phyloP scores from a whole-genome alignment of 208 protist species.

The Acanthamoeba triangularis region DNA sequence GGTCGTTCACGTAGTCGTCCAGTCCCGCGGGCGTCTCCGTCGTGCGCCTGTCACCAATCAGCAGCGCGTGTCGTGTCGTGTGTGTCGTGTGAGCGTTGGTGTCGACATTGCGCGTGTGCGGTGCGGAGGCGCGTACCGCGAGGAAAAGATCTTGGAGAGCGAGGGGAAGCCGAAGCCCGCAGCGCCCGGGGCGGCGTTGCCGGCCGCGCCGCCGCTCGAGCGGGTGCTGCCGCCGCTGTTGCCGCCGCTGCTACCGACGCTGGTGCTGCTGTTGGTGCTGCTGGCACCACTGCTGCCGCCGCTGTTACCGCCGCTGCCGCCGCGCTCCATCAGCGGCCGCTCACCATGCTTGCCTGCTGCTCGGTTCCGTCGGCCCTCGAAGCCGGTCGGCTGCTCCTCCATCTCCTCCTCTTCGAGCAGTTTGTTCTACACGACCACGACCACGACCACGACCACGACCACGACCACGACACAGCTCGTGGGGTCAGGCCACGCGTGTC shows the following conservation, averaged over 20 bases:
- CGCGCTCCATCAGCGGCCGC: not conserved
- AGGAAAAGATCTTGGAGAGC: not conserved
- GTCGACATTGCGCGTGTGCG: not conserved
- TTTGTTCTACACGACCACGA: not conserved
- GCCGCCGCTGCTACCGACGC: slow-evolving; percentile 23
- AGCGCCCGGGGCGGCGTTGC: not conserved
- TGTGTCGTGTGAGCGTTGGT: not conserved
- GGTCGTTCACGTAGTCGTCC: slow-evolving; percentile 55
- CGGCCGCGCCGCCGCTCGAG: not conserved
- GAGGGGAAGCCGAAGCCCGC: not conserved
- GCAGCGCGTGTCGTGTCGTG: too few relatives aligned
- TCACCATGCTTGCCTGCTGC: not conserved
- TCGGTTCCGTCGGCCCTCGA: not conserved
- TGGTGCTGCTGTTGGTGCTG: not conserved
- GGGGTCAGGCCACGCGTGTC: not conserved
- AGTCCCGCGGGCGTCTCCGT: not conserved
- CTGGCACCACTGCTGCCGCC: too few relatives aligned
- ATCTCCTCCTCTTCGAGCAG: not conserved
- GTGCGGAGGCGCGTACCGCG: not conserved
- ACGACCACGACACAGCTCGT: too few relatives aligned
- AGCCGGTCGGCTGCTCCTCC: not conserved
- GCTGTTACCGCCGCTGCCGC: not conserved
- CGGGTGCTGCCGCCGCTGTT: not conserved
- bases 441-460: too few relatives aligned
- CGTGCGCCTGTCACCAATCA: not conserved